Evolutionary conservation across 768 basidiomycete genomes (phyloP).

Genomic region (Neoboletus subvelutipes): DNA sequence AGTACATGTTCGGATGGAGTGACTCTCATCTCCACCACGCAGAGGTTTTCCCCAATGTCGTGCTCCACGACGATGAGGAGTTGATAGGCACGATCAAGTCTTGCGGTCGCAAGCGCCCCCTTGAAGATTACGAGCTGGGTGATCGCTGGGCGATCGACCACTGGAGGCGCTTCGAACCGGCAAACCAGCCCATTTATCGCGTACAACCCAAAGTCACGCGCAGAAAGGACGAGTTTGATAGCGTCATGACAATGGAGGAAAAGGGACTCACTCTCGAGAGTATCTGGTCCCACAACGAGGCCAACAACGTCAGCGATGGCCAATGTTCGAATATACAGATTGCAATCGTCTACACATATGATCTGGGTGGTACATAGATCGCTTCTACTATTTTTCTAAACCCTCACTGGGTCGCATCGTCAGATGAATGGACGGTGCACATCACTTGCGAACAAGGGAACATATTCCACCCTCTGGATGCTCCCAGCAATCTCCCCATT

Average conservation of each 20-base stretch:
- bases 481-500: conserved; percentile 20
- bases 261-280: conserved; percentile 21
- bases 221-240: conserved; percentile 9
- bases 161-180: conserved; percentile 17
- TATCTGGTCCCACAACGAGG: conserved; percentile 24
- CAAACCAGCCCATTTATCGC: conserved; percentile 19
- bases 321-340: conserved; percentile 23
- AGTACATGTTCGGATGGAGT: conserved; percentile 34
- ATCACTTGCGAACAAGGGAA: conserved; percentile 21
- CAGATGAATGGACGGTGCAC: conserved; percentile 30
- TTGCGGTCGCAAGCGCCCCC: conserved; percentile 18
- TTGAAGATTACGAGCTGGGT: conserved; percentile 15
- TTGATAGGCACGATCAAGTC: conserved; percentile 23
- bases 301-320: conserved; percentile 24
- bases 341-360: conserved; percentile 28
- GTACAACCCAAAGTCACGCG: conserved; percentile 8
- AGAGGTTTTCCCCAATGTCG: conserved; percentile 22
- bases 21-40: conserved; percentile 25
- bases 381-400: background rate
- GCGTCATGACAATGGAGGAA: conserved; percentile 22
- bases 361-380: conserved; percentile 13
- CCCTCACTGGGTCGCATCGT: background rate
- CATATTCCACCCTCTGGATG: conserved; percentile 8
- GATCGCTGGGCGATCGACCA: conserved; percentile 6
- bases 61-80: conserved; percentile 14